Evolutionary conservation across 345 rosid species (phyloP).

Genomic region (Eucalyptus polyanthemos): DNA sequence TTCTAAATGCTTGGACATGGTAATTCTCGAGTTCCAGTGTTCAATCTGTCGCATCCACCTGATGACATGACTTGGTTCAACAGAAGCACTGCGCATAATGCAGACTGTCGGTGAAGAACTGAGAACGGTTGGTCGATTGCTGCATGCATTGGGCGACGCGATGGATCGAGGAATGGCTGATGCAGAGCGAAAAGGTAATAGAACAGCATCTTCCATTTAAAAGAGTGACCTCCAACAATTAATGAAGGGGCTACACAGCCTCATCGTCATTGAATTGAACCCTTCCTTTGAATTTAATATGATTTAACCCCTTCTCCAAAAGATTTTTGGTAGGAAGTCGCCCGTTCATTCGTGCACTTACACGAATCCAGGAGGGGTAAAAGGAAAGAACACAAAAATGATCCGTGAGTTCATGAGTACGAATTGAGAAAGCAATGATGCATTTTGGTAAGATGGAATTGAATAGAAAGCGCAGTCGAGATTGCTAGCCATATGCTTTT

Average conservation of each 20-base stretch:
- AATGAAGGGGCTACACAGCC: background rate
- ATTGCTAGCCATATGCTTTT: background rate
- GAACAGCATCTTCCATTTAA: background rate
- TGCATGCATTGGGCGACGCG: background rate
- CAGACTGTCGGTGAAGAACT: background rate
- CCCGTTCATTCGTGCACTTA: background rate
- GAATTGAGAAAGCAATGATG: background rate
- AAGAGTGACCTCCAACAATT: background rate
- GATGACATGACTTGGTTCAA: background rate
- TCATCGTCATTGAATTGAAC: background rate
- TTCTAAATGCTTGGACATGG: background rate
- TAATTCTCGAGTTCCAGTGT: background rate
- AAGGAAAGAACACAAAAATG: background rate
- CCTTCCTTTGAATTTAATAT: background rate
- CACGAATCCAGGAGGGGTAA: background rate
- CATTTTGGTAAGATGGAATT: background rate
- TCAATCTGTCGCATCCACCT: background rate
- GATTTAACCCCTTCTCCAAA: background rate
- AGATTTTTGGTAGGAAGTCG: background rate
- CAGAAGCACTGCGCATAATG: background rate
- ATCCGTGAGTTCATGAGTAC: background rate
- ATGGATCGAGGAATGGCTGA: background rate
- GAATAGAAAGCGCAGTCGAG: background rate
- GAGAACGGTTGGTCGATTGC: background rate
- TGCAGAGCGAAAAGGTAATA: background rate